Evolutionary conservation across 768 basidiomycete species (phyloP), one percentile per base, ranked within the genome.

Genomic region (Agrocybe chaxingu): DNA sequence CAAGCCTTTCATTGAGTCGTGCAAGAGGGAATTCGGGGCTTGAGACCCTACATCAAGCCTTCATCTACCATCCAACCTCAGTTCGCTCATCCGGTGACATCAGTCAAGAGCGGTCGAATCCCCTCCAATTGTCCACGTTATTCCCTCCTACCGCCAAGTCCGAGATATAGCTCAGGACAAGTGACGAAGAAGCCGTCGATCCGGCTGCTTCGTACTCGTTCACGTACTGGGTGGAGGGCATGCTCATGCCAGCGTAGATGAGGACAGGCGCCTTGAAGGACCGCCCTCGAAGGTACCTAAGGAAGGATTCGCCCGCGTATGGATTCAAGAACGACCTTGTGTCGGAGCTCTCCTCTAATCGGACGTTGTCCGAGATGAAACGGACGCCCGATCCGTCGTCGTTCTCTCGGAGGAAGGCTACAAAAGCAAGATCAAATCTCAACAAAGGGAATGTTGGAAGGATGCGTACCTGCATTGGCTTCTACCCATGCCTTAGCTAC

Each of bases 301-400:
- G 55, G 18, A 61, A 48, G 41, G 54, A 57, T 49, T 64, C 59
- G 6, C 59, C 59, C 1, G 63, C 63, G 3, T 54, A 52, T 5
- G 57, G 45, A n/a, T 65, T 62, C 32, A 62, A 43, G 42, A 50
- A 55, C 24, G 24, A 24, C 24, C 1, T 24, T 1, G 38, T 40
- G 30, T 38, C 32, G 4, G 18, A 30, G 41, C 39, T 39, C 8
- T 35, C 29, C 44, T 67, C 65, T 35, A 50, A 48, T 2, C 67
- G 59, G 24, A 49, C 52, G 45, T 69, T 65, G 34, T 67, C 66
- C 3, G 65, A 58, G 42, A 69, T 66, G 51, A 65, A 60, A 10
- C 63, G 64, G 8, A 69, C 36, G 10, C 40, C 47, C 18, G 49
- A 46, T 3, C 47, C 42, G 3, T 39, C 19, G 19, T 68, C 64